Percentiles rank a stretch among this genome's conserved stretches.
Conservation (phyloP, 805 yeast species). For the Groenewaldozyma tartarivorans region DNA sequence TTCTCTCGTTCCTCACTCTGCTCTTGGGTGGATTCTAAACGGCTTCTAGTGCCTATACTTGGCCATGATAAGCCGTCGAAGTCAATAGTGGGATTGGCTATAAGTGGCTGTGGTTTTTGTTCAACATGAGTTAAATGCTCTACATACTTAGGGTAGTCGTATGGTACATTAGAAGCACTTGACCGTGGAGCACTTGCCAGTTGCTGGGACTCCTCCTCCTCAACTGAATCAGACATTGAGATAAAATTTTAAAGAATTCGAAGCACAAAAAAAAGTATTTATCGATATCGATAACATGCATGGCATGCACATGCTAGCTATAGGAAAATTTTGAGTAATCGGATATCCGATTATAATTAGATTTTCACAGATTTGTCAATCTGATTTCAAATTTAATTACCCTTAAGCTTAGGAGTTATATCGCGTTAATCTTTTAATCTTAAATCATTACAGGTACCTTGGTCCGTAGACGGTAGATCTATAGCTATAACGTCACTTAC, state of each 20-base stretch:
- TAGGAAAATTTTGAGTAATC: neutral
- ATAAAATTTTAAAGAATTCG: neutral
- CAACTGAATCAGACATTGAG: too few species aligned
- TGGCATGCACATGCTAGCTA: neutral
- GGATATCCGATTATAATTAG: neutral
- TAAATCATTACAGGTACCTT: too few species aligned
- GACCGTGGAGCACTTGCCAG: slow-evolving; percentile 12
- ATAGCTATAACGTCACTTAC: too few species aligned
- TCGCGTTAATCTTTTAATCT: too few species aligned
- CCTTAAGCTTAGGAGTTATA: too few species aligned
- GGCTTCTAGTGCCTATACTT: slow-evolving; percentile 65
- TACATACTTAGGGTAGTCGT: slow-evolving; percentile 17
- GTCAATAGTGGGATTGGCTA: slow-evolving; percentile 80
- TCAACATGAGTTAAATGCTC: slow-evolving; percentile 16
- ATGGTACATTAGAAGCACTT: slow-evolving; percentile 12
- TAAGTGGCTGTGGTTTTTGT: slow-evolving; percentile 56
- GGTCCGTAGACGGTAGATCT: too few species aligned
- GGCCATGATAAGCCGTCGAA: slow-evolving; percentile 95
- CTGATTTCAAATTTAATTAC: too few species aligned
- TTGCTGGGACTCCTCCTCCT: neutral
- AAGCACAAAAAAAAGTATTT: neutral
- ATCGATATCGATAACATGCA: neutral
- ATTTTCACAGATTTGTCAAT: neutral
- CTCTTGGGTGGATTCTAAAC: slow-evolving; percentile 61
- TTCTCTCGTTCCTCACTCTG: slow-evolving; percentile 57